Percentiles rank a stretch among this genome's conserved stretches.
Conservation (phyloP, 768 basidiomycete genomes). For the Russula emetica region DNA sequence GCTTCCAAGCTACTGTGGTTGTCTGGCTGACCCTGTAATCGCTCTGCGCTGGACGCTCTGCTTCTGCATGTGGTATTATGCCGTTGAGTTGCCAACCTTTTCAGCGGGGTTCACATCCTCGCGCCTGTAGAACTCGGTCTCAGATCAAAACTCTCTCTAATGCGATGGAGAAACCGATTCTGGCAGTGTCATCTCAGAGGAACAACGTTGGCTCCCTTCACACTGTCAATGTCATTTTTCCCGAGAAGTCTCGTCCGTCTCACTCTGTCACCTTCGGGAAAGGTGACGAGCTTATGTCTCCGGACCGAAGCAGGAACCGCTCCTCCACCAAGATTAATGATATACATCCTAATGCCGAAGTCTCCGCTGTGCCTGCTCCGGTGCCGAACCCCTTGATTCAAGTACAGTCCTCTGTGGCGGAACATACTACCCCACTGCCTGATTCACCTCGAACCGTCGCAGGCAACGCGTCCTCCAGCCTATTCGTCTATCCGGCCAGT, state of each 20-base stretch:
- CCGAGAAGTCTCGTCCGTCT: slow-evolving; percentile 13
- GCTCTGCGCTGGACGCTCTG: slow-evolving; percentile 23
- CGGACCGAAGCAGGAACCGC: slow-evolving; percentile 10
- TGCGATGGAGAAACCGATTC: neutral
- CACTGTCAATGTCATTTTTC: slow-evolving; percentile 21
- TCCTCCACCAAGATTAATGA: slow-evolving; percentile 17
- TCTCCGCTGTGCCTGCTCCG: slow-evolving; percentile 47
- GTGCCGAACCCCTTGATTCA: slow-evolving; percentile 41
- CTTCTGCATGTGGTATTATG: slow-evolving; percentile 19
- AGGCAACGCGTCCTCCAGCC: slow-evolving; percentile 8
- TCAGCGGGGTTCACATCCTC: slow-evolving; percentile 6
- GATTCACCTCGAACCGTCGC: slow-evolving; percentile 20
- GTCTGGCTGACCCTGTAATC: neutral
- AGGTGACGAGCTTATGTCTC: neutral
- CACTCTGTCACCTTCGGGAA: slow-evolving; percentile 2
- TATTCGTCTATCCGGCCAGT: slow-evolving; percentile 1
- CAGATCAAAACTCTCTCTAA: slow-evolving; percentile 4
- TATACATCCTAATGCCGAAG: slow-evolving; percentile 31
- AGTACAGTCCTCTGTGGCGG: slow-evolving; percentile 2
- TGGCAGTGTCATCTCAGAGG: slow-evolving; percentile 7
- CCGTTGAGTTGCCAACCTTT: slow-evolving; percentile 14
- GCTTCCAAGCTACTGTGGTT: neutral
- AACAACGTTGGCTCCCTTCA: slow-evolving; percentile 12
- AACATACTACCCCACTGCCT: slow-evolving; percentile 32
- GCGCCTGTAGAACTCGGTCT: slow-evolving; percentile 2